Percentiles rank a stretch among this genome's conserved stretches.
Evolutionary conservation across 1,284 basidiomycete species (phyloP).

Genomic region (Ganoderma sp.): DNA sequence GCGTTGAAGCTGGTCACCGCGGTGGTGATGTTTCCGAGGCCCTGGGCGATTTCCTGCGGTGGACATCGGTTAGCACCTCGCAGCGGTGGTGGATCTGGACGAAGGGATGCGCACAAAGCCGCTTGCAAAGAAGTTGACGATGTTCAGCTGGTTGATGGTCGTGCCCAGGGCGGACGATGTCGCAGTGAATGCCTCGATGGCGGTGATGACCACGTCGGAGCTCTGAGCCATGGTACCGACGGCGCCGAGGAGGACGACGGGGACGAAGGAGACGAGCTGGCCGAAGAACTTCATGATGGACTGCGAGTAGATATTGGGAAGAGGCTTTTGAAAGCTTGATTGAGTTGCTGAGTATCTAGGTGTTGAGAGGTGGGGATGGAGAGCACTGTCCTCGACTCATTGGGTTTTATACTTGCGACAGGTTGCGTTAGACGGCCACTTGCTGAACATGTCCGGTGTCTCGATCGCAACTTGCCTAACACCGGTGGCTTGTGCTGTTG

Average conservation of each 20-base stretch:
- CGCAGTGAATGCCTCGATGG: constrained; percentile 2
- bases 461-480: too few species aligned
- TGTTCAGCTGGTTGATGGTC: constrained; percentile 1
- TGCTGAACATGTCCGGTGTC: not conserved
- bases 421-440: not conserved
- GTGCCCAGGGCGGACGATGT: constrained; percentile 3
- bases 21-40: constrained; percentile 13
- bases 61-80: not conserved
- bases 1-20: constrained; percentile 7
- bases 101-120: not conserved
- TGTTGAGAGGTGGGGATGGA: not conserved
- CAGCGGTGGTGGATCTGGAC: not conserved
- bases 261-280: constrained; percentile 4
- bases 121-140: not conserved
- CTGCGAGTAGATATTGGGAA: not conserved
- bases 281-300: constrained; percentile 9
- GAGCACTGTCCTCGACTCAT: not conserved
- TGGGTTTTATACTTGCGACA: constrained; percentile 1
- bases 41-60: constrained; percentile 5
- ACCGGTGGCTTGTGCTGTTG: not conserved
- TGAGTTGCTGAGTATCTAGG: not conserved
- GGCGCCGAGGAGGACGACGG: constrained; percentile 6
- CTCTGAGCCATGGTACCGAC: constrained; percentile 4
- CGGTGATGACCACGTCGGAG: constrained; percentile 8
- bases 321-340: not conserved